Base-by-base conservation (phyloP, 2,329 filamentous ascomycete species). In the Xylariaceae sp. region DNA sequence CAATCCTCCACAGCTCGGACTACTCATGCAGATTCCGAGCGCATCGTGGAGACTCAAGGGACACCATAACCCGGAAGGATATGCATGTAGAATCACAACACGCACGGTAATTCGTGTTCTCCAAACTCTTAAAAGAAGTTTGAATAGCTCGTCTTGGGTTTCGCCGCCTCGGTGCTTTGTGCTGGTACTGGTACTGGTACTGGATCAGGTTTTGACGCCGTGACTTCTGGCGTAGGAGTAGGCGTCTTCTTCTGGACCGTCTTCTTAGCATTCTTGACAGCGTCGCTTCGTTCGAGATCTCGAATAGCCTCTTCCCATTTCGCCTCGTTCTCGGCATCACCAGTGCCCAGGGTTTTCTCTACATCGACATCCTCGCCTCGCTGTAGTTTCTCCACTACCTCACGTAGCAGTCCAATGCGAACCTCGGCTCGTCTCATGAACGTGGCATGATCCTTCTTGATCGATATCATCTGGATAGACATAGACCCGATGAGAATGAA, bases 401-500 rank as follows among this genome's bases (percentile, higher is more conserved):
- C 93, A 45, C 84, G 83, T 60, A 99, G 74, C 35, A 91, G 71
- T 2, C 81, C 82, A 63, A 99, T 89, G 71, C 89, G 88, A 5
- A 89, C 86, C 67, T 96, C 89, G 4, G 92, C 87, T 66, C 86
- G 85, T 54, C 92, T 85, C 70, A 81, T 84, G 68, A 89, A 92
- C 8, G 86, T 84, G 37, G 82, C 80, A 70, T 87, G 88, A 54
- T 92, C 87, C 67, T 89, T 89, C 68, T 87, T 88, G 68, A 97
- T 73, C 42, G 86, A 81, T 70, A 99, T 88, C 81, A 94, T 89
- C 69, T 97, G 90, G 68, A 99, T 97, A 11, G 93, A 90, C 80
- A 97, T 96, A 62, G 91, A 96, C 3, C 95, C 95, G 64, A 97
- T 93, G 64, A 97, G 81, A 47, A 92, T 78, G 69, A 92, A 92